These are phyloP conservation scores for Trametes polyzona DNA, from an alignment of 1,284 basidiomycete genomes.

Conservation along the genomic window DNA sequence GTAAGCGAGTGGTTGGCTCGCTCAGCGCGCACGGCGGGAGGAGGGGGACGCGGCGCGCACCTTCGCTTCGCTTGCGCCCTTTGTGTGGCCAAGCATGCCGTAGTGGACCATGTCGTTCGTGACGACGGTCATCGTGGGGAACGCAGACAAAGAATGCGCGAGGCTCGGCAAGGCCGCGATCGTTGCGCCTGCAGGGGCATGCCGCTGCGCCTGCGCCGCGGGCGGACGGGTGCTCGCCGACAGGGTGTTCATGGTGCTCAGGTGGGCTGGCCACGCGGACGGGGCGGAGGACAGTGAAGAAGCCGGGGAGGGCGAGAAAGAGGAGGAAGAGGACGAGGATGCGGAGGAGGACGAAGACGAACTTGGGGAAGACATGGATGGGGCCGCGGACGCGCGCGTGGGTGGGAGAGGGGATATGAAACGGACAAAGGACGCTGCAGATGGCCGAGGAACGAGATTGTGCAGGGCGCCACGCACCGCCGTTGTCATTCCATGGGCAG, in stretches of 20 bases:
- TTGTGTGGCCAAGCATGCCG: constrained; percentile 31
- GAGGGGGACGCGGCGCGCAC: constrained; percentile 16
- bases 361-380: constrained; percentile 18
- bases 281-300: constrained; percentile 22
- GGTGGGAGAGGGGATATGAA: constrained; percentile 15
- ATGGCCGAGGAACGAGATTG: constrained; percentile 24
- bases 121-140: constrained; percentile 38
- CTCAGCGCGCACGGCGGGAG: too few relatives aligned
- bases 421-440: constrained; percentile 26
- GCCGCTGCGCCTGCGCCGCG: neutral
- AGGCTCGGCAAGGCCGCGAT: constrained; percentile 38
- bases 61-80: constrained; percentile 36
- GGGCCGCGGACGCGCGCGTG: constrained; percentile 5
- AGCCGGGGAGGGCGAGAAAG: constrained; percentile 14
- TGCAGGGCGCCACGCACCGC: constrained; percentile 28
- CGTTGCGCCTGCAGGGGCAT: constrained; percentile 7
- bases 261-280: constrained; percentile 18
- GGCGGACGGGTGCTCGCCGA: neutral
- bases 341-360: constrained; percentile 17
- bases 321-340: constrained; percentile 8
- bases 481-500: constrained; percentile 17
- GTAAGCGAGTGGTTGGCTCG: too few relatives aligned
- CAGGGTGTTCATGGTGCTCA: constrained; percentile 10
- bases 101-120: constrained; percentile 40
- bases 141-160: constrained; percentile 37